These are phyloP conservation scores for Echium plantagineum DNA, from an alignment of 257 asterid genomes.

Conservation along the genomic window DNA sequence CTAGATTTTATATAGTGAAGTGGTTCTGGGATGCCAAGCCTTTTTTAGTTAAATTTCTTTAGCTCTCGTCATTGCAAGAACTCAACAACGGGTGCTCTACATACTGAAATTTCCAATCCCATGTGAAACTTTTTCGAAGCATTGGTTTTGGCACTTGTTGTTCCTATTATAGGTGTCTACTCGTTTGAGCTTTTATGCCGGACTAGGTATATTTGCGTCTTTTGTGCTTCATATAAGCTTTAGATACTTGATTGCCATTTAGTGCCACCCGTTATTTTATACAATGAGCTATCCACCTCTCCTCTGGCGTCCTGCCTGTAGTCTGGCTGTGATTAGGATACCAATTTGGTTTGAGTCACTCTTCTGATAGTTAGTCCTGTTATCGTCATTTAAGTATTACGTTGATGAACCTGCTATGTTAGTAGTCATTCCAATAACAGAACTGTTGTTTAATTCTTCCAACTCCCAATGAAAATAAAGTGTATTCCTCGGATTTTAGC, in stretches of 20 bases:
- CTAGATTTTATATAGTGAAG: slow-evolving; percentile 37
- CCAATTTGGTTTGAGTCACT: too few species aligned
- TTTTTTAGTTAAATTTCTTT: slow-evolving; percentile 12
- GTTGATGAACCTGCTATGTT: neutral
- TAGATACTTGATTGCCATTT: neutral
- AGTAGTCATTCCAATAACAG: neutral
- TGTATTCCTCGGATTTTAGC: neutral
- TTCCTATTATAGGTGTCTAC: neutral
- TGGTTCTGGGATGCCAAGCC: slow-evolving; percentile 75
- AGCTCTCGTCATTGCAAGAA: too few species aligned
- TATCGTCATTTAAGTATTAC: neutral
- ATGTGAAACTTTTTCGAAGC: slow-evolving; percentile 29
- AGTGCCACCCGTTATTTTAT: neutral
- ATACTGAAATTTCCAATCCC: slow-evolving; percentile 25
- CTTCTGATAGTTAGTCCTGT: neutral
- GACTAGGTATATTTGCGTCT: neutral
- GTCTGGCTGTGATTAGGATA: too few species aligned
- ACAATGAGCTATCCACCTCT: neutral
- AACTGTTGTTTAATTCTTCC: neutral
- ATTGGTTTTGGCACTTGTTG: neutral
- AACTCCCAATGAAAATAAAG: neutral
- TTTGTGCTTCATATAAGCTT: neutral
- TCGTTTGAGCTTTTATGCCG: neutral
- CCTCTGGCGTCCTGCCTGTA: neutral
- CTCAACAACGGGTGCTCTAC: too few species aligned